Base-by-base conservation (phyloP, 257 asterid genomes). In the Solanum chiquidenum region DNA sequence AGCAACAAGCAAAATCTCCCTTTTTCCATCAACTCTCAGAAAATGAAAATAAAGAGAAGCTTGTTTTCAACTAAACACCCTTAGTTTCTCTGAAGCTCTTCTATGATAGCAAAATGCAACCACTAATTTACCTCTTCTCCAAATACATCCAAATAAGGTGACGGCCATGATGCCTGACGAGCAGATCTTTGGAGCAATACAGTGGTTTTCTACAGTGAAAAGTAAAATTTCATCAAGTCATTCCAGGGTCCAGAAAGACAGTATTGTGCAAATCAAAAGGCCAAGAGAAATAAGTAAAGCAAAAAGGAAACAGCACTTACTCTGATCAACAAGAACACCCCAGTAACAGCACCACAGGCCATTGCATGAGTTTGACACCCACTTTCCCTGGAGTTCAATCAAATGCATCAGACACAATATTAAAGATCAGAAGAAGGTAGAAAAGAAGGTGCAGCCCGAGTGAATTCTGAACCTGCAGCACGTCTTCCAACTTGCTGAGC, bases 121-220 rank as follows among this genome's bases (percentile, higher is more conserved):
- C 42, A 69, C 35, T 42, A 71, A 87, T 55, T 89, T 94, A 95
- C 99, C 99, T 97, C 99, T 94, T 97, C 99, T 83, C 99, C 99
- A 72, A 92, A 97, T 46, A 93, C 94, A 93, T 97, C 99, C 93
- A 97, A 94, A 90, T 97, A 97, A 4, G 97, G 99, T 86, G 99
- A 97, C 46, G 98, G 99, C 99, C 99, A 97, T 58, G 95, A 95
- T 83, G 99, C 98, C 91, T 95, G 98, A 86, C 98, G 98, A 87
- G 98, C 98, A 86, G 97, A 94, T 89, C 99, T 93, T 90, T 96
- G 99, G 83, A 97, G 98, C 92, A 96, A 88, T 88, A 97, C 93
- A 42, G 98, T 93, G 84, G 99, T 97, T 93, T 91, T 95, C 99
- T 97, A 90, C 88, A 87, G 46, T 69, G 87, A 86, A 23, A 84